Evolutionary conservation across 257 asterid species (phyloP).

Genomic region (Scutellaria minor): DNA sequence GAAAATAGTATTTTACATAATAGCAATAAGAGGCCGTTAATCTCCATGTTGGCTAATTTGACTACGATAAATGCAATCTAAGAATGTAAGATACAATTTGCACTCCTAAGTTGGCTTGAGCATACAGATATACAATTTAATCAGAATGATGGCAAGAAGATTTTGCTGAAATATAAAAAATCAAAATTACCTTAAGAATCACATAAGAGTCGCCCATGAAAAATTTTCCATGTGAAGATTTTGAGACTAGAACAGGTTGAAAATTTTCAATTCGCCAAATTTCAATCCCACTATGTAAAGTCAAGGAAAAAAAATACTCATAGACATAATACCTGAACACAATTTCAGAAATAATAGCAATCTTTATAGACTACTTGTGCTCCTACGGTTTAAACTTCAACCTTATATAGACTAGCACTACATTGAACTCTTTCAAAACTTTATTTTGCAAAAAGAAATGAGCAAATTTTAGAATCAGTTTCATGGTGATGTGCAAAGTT

Average conservation of each 20-base stretch:
- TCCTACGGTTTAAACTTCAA: conserved; percentile 16
- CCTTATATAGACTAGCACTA: not conserved
- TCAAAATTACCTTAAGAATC: conserved; percentile 61
- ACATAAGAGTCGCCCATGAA: conserved; percentile 81
- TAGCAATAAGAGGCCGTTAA: conserved; percentile 2
- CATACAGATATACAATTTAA: not conserved
- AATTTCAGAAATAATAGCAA: conserved; percentile 19
- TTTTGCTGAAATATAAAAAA: not conserved
- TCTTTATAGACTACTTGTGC: not conserved
- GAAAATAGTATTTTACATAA: not conserved
- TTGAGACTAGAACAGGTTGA: conserved; percentile 61
- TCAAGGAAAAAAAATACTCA: conserved; percentile 43
- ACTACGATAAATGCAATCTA: not conserved
- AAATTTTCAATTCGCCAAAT: conserved; percentile 83
- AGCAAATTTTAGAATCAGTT: conserved; percentile 23
- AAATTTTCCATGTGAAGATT: conserved; percentile 69
- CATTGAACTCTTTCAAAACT: not conserved
- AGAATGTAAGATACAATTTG: not conserved
- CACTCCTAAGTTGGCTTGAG: conserved; percentile 16
- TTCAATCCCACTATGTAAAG: conserved; percentile 70
- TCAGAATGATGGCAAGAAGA: not conserved
- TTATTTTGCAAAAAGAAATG: conserved; percentile 21
- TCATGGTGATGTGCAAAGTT: conserved; percentile 8
- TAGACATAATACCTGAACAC: conserved; percentile 14
- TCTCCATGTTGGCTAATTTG: conserved; percentile 9